These are phyloP conservation scores for Cytospora piceae DNA, from an alignment of 2,329 filamentous ascomycete species.

Conservation along the genomic window DNA sequence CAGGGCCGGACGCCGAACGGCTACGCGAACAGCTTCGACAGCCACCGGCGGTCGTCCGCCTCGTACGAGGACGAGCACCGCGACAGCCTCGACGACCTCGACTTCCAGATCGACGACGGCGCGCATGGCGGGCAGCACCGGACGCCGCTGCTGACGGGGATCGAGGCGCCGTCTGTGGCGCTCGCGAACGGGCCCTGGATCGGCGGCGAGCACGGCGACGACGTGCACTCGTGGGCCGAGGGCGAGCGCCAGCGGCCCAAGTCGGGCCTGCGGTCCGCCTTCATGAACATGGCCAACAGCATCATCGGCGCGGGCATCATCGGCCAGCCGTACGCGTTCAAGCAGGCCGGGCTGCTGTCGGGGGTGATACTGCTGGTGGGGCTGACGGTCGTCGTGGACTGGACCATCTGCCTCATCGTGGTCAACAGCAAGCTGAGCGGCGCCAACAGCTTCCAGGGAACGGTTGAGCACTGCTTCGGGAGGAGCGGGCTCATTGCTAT, in stretches of 20 bases:
- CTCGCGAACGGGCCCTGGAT: slow-evolving; percentile 61
- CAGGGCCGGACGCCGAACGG: slow-evolving; percentile 29
- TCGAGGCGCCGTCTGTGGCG: slow-evolving; percentile 77
- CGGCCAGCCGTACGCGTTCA: slow-evolving; percentile 93
- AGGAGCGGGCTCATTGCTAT: slow-evolving; percentile 87
- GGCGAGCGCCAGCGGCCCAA: slow-evolving; percentile 70
- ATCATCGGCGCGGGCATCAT: slow-evolving; percentile 84
- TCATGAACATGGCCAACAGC: slow-evolving; percentile 99
- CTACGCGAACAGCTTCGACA: slow-evolving; percentile 27
- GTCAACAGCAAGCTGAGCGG: slow-evolving; percentile 97
- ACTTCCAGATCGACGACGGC: slow-evolving; percentile 36
- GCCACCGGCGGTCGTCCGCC: slow-evolving; percentile 8
- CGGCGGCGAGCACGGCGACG: slow-evolving; percentile 43
- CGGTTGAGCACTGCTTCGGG: slow-evolving; percentile 94
- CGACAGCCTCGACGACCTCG: slow-evolving; percentile 38
- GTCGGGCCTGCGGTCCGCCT: slow-evolving; percentile 82
- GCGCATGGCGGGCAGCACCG: slow-evolving; percentile 56
- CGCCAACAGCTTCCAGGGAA: slow-evolving; percentile 91
- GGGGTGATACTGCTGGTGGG: slow-evolving; percentile 77
- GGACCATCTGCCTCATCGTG: slow-evolving; percentile 97
- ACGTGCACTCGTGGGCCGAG: slow-evolving; percentile 54
- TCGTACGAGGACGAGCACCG: slow-evolving; percentile 29
- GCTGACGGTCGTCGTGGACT: slow-evolving; percentile 87
- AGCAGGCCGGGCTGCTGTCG: slow-evolving; percentile 83
- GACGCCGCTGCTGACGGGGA: slow-evolving; percentile 77